Percentiles rank a stretch among this genome's conserved stretches.
Conservation (phyloP, 2,329 filamentous ascomycete species). For the Thermomyces lanuginosus region DNA sequence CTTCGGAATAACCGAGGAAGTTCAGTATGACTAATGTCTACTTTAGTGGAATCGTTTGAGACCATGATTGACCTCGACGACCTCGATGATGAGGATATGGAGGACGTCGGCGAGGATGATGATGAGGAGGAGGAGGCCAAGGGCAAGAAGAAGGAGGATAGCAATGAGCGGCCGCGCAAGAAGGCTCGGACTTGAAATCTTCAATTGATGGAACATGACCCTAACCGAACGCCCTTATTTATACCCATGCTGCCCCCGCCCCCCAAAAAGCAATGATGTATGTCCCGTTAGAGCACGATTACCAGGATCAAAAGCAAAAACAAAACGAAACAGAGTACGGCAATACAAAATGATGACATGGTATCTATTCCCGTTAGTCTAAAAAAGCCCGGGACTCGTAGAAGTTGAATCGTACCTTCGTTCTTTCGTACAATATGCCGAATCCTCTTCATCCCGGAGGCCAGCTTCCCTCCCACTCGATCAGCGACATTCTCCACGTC, state of each 20-base stretch:
- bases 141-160: conserved; percentile 23
- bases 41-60: conserved; percentile 52
- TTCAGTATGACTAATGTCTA: conserved; percentile 29
- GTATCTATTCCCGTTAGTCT: conserved; percentile 36
- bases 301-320: conserved; percentile 74
- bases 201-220: background rate
- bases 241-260: conserved; percentile 7
- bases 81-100: conserved; percentile 35
- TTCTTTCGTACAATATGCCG: conserved; percentile 72
- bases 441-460: conserved; percentile 75
- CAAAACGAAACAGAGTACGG: conserved; percentile 68
- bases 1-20: conserved; percentile 1
- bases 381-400: conserved; percentile 4
- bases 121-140: conserved; percentile 27
- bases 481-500: conserved; percentile 73
- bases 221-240: conserved; percentile 2
- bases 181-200: conserved; percentile 13
- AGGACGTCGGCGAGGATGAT: conserved; percentile 41
- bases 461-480: conserved; percentile 68
- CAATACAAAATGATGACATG: conserved; percentile 81
- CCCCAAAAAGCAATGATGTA: conserved; percentile 3
- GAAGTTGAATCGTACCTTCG: conserved; percentile 52
- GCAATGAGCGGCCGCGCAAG: conserved; percentile 34
- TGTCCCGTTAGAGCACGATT: conserved; percentile 38
- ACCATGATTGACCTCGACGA: conserved; percentile 39